Percentiles rank a stretch among this genome's conserved stretches.
These are phyloP conservation scores for Microcyclosporella mali DNA, from an alignment of 2,329 filamentous ascomycete genomes.

Conservation along the genomic window DNA sequence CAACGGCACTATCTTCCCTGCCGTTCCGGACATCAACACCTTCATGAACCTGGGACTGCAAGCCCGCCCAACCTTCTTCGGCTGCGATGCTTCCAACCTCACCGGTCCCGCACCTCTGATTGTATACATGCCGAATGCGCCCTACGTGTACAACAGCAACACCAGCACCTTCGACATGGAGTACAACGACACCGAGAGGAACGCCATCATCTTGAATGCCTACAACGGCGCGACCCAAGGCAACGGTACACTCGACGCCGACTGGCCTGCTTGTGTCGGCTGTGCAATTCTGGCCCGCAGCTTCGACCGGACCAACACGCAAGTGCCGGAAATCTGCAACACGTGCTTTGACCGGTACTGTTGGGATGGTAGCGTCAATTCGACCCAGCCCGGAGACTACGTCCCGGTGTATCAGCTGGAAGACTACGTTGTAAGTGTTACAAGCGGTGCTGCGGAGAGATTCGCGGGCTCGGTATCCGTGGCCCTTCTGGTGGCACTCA, in stretches of 20 bases:
- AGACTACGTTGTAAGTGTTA: constrained; percentile 10
- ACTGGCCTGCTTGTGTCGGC: constrained; percentile 79
- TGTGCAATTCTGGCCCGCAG: constrained; percentile 79
- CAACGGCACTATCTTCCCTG: constrained; percentile 66
- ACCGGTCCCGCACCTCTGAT: constrained; percentile 59
- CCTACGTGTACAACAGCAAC: constrained; percentile 69
- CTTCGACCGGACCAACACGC: constrained; percentile 62
- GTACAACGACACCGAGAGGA: constrained; percentile 61
- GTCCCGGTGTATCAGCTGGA: constrained; percentile 24
- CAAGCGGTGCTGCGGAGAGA: constrained; percentile 7
- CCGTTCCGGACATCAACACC: constrained; percentile 66
- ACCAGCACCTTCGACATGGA: constrained; percentile 66
- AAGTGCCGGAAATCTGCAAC: constrained; percentile 64
- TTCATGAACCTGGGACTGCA: constrained; percentile 74
- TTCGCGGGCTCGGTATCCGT: constrained; percentile 3
- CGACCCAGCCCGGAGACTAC: constrained; percentile 19
- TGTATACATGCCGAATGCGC: constrained; percentile 71
- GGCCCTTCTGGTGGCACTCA: constrained; percentile 1
- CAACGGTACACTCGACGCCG: constrained; percentile 65
- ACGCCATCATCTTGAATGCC: constrained; percentile 79
- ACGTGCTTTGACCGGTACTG: constrained; percentile 78
- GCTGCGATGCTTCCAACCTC: constrained; percentile 63
- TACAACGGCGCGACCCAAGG: constrained; percentile 77
- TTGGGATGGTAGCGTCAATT: constrained; percentile 72
- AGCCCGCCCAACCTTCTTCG: constrained; percentile 66